Base-by-base conservation (phyloP, 495 filamentous ascomycete genomes). In the Penicillium samsonianum region DNA sequence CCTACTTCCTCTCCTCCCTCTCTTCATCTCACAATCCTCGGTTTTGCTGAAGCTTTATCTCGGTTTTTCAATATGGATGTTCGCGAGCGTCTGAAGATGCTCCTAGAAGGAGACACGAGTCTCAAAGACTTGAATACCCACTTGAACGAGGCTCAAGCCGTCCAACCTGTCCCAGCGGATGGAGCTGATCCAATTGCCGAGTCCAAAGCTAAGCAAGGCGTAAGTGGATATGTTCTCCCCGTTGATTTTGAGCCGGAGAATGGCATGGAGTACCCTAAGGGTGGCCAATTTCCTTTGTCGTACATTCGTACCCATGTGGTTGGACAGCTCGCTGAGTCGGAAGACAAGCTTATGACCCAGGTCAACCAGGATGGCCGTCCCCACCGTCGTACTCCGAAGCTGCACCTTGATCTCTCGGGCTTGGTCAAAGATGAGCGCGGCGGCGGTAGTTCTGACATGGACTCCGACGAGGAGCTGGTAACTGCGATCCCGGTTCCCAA, bases 61-160 rank as follows among this genome's bases (percentile, higher is more conserved):
- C 22, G 2, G 6, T 2, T 2, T 26, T 9, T 20, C 40, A 23
- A 43, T 30, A 73, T 73, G 73, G 60, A 59, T 12, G 49, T 50
- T 25, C 26, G 14, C 14, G 55, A 67, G 11, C 67, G 71, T 55
- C 58, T 74, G 17, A 52, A 59, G 30, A 26, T 70, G 25, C 65
- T 76, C 0, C 71, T 73, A 26, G 44, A 46, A 4, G 48, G 65
- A 9, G 63, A 73, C 41, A 47, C 57, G 44, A 20, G 37, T 4
- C 44, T 71, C 12, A 42, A 68, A 8, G 23, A 64, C 14, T 43
- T 64, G 17, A 51, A 73, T 44, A 65, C 73, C 40, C 28, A 50
- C 28, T 44, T 71, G 31, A 59, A 46, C 33, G 10, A 23, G 35
- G 31, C 43, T 16, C 3, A 38, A 35, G 0, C 53, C 10, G 30